Evolutionary conservation across 805 yeast genomes (phyloP).

Genomic region (Metschnikowia sp.): DNA sequence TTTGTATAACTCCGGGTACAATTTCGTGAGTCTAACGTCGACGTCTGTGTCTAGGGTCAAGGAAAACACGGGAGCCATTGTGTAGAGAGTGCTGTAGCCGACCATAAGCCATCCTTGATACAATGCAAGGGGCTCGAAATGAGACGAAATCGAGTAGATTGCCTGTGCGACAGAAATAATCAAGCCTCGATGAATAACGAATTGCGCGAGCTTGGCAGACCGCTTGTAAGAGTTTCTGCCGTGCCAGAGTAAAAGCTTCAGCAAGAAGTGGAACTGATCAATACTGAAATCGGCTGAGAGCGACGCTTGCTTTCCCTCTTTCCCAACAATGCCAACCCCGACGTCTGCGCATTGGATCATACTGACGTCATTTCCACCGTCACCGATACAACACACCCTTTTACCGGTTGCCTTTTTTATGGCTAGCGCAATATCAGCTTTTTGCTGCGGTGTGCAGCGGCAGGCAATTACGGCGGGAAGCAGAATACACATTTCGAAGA

Average conservation of each 20-base stretch:
- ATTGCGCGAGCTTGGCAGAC: slow-evolving; percentile 91
- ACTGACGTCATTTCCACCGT: slow-evolving; percentile 98
- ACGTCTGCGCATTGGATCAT: slow-evolving; percentile 99
- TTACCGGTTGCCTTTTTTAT: slow-evolving; percentile 79
- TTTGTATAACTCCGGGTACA: slow-evolving; percentile 92
- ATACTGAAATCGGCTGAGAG: slow-evolving; percentile 95
- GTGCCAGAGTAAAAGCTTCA: slow-evolving; percentile 90
- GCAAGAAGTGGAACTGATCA: slow-evolving; percentile 84
- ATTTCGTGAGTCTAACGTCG: slow-evolving; percentile 78
- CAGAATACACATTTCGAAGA: slow-evolving; percentile 69
- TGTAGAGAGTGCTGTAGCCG: slow-evolving; percentile 94
- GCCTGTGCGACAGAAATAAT: slow-evolving; percentile 94
- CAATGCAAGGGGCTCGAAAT: slow-evolving; percentile 89
- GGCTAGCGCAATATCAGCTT: slow-evolving; percentile 86
- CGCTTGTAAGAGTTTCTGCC: slow-evolving; percentile 96
- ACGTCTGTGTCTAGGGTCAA: slow-evolving; percentile 89
- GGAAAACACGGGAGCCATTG: slow-evolving; percentile 98
- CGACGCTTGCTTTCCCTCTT: slow-evolving; percentile 97
- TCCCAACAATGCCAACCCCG: slow-evolving; percentile 98
- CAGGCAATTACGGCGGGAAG: slow-evolving; percentile 97
- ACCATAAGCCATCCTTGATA: slow-evolving; percentile 98
- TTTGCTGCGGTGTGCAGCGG: slow-evolving; percentile 97
- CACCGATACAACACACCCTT: slow-evolving; percentile 96
- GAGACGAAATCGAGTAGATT: slow-evolving; percentile 79
- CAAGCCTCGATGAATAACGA: slow-evolving; percentile 94